phyloP scores from a whole-genome alignment of 1,284 basidiomycete species.

The Kalmanozyma brasiliensis region DNA sequence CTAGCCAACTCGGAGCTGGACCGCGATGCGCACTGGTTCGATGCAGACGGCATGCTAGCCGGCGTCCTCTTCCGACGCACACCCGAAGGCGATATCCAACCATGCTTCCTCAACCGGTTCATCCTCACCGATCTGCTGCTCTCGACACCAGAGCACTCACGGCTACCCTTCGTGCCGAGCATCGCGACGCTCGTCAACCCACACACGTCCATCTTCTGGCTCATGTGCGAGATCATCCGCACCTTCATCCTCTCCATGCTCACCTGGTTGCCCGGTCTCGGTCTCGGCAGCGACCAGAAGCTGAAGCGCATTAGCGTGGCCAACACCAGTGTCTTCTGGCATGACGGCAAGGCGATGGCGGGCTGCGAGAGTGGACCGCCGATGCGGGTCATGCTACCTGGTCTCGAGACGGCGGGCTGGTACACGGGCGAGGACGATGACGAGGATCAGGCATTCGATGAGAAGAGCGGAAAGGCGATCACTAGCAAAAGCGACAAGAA shows the following conservation, averaged over 20 bases:
- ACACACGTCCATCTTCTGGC: constrained; percentile 66
- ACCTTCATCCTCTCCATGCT: constrained; percentile 62
- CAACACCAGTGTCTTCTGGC: constrained; percentile 70
- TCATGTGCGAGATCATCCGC: constrained; percentile 69
- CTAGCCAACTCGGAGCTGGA: constrained; percentile 50
- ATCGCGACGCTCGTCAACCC: constrained; percentile 71
- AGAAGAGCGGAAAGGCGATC: background rate
- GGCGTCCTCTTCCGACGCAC: constrained; percentile 70
- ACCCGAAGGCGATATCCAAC: constrained; percentile 41
- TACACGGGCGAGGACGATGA: constrained; percentile 60
- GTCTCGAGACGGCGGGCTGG: constrained; percentile 71
- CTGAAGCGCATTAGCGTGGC: constrained; percentile 67
- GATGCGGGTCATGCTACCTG: constrained; percentile 70
- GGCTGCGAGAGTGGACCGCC: constrained; percentile 71
- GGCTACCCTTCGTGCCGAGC: constrained; percentile 69
- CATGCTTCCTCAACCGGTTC: constrained; percentile 68
- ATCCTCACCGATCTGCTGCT: constrained; percentile 69
- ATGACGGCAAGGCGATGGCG: constrained; percentile 70
- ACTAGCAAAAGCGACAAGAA: constrained; percentile 6
- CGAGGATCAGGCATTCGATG: background rate
- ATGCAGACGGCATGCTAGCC: constrained; percentile 70
- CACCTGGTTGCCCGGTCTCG: constrained; percentile 62
- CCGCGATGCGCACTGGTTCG: constrained; percentile 66
- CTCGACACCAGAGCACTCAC: constrained; percentile 51
- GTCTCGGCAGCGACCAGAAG: constrained; percentile 26